phyloP scores from a whole-genome alignment of 495 filamentous ascomycete genomes.

The Penicillium atrosanguineum region DNA sequence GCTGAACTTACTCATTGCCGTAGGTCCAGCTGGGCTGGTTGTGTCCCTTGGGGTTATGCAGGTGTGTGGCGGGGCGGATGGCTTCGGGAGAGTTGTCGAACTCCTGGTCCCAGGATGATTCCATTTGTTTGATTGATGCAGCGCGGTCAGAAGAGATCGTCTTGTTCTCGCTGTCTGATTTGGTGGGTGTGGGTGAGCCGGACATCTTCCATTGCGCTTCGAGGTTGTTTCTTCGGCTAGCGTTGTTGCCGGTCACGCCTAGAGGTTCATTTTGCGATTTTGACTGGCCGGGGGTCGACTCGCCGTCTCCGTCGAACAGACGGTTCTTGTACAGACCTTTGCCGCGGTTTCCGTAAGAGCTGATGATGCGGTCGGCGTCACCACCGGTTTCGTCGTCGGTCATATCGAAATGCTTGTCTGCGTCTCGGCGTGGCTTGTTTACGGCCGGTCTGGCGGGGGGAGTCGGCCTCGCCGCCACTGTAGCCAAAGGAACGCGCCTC shows the following conservation, averaged over 20 bases:
- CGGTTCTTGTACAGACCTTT: constrained; percentile 76
- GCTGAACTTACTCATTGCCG: constrained; percentile 19
- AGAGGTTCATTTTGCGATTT: constrained; percentile 39
- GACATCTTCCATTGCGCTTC: constrained; percentile 67
- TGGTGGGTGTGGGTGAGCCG: constrained; percentile 52
- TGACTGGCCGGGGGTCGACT: constrained; percentile 24
- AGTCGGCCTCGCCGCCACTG: constrained; percentile 62
- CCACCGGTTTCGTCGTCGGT: constrained; percentile 43
- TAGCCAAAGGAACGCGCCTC: constrained; percentile 70
- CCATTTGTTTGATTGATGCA: constrained; percentile 59
- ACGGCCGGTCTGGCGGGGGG: constrained; percentile 54
- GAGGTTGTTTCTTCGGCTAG: constrained; percentile 70
- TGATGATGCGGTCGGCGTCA: constrained; percentile 34
- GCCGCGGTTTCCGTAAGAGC: constrained; percentile 56
- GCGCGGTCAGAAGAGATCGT: constrained; percentile 38
- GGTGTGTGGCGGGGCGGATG: constrained; percentile 21
- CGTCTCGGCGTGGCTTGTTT: constrained; percentile 70
- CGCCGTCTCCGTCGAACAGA: constrained; percentile 53
- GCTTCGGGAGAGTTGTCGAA: constrained; percentile 60
- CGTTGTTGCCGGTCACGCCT: constrained; percentile 61
- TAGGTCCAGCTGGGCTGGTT: constrained; percentile 29
- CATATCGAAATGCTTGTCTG: constrained; percentile 76
- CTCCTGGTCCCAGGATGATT: constrained; percentile 56
- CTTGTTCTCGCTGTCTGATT: constrained; percentile 51
- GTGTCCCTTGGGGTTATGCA: constrained; percentile 15